A percentile compares a stretch with the other conserved stretches of the same genome.
These are phyloP conservation scores for Melocanna baccifera DNA, from an alignment of 176 grass and related monocot genomes.

Conservation along the genomic window DNA sequence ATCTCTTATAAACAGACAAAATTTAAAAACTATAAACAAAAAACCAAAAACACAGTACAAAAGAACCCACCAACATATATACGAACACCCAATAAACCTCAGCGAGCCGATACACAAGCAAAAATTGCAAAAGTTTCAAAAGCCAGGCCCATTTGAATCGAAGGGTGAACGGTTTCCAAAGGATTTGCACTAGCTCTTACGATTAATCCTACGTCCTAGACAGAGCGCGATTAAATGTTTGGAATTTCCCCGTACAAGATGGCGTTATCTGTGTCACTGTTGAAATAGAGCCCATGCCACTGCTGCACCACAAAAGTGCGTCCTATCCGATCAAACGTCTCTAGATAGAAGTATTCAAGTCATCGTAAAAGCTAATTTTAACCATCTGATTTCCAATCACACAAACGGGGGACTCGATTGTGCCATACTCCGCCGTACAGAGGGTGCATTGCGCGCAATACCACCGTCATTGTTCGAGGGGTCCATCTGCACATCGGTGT, in stretches of 20 bases:
- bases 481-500: not conserved
- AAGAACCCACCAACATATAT: no score
- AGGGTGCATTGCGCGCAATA: not conserved
- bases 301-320: not conserved
- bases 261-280: not conserved
- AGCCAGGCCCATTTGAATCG: not conserved
- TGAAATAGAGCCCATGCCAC: not conserved
- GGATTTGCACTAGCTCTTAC: not conserved
- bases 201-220: not conserved
- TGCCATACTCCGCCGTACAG: not conserved
- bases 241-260: not conserved
- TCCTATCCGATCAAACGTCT: no score
- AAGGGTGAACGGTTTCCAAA: not conserved
- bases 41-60: no score
- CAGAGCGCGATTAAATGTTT: not conserved
- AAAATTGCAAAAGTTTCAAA: no score
- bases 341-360: not conserved
- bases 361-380: not conserved
- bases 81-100: no score
- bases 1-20: no score
- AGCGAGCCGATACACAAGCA: no score
- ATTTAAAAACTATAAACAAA: no score
- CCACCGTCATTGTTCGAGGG: not conserved
- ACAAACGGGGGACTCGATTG: not conserved
- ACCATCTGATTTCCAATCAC: not conserved